Evolutionary conservation across 805 yeast genomes (phyloP).

Genomic region (Tetrapisispora nanseiensis): DNA sequence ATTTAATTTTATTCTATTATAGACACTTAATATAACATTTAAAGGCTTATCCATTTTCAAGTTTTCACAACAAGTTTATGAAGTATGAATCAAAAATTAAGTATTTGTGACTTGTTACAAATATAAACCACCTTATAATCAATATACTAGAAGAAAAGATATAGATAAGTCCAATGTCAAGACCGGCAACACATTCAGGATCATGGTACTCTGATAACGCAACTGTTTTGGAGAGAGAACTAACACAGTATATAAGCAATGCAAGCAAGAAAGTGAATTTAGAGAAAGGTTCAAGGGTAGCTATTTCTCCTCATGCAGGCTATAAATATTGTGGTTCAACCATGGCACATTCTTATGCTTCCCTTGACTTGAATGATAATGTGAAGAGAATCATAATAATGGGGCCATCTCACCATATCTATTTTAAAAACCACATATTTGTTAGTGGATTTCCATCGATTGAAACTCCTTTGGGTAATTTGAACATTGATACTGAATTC

Average conservation of each 20-base stretch:
- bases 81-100: too few relatives aligned
- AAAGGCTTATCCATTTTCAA: too few relatives aligned
- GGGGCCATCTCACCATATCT: conserved; percentile 92
- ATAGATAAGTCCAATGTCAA: conserved; percentile 7
- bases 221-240: conserved; percentile 36
- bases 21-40: too few relatives aligned
- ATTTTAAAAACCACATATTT: conserved; percentile 52
- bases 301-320: conserved; percentile 66
- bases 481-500: conserved; percentile 52
- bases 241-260: conserved; percentile 36
- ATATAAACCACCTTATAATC: not conserved
- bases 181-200: conserved; percentile 84
- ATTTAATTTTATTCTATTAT: too few relatives aligned
- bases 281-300: not conserved
- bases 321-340: conserved; percentile 71
- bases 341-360: conserved; percentile 65
- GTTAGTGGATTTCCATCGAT: conserved; percentile 44
- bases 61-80: too few relatives aligned
- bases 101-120: too few relatives aligned
- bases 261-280: conserved; percentile 6
- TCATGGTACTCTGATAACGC: conserved; percentile 65
- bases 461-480: conserved; percentile 75
- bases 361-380: conserved; percentile 43
- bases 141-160: too few relatives aligned
- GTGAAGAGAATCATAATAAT: conserved; percentile 61